Conservation (phyloP, 352 stramenopile genomes). For the Pythium utonaiense region DNA sequence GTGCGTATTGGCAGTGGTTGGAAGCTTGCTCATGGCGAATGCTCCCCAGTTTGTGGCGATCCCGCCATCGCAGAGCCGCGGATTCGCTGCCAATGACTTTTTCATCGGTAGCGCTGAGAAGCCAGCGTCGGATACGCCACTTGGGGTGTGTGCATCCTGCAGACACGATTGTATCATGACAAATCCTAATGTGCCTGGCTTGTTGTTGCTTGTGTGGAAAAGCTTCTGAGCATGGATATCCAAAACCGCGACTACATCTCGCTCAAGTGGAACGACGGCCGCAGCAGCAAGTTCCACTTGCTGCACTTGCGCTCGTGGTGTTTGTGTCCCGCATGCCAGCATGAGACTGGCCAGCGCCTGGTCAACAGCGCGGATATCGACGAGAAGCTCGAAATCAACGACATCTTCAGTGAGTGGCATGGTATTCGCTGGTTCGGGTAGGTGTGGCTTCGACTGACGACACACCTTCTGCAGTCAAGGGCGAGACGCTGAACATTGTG, state of each 20-base stretch:
- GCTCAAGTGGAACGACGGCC: conserved; percentile 75
- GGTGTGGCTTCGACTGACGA: background rate
- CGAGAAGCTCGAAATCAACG: conserved; percentile 55
- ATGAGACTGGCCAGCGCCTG: conserved; percentile 74
- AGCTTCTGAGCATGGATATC: conserved; percentile 71
- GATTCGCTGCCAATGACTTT: conserved; percentile 32
- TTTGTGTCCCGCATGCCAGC: conserved; percentile 59
- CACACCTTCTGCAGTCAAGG: conserved; percentile 43
- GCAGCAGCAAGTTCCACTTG: conserved; percentile 65
- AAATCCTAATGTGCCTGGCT: background rate
- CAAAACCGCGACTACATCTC: conserved; percentile 68
- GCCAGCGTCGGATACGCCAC: conserved; percentile 13
- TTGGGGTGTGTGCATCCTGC: conserved; percentile 6
- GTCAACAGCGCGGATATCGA: conserved; percentile 71
- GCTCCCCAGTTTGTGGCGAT: background rate
- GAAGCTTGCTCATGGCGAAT: background rate
- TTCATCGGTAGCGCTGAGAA: conserved; percentile 12
- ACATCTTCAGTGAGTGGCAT: conserved; percentile 55
- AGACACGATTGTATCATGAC: background rate
- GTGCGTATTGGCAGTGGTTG: background rate
- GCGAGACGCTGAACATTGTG: conserved; percentile 61
- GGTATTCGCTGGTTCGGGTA: background rate
- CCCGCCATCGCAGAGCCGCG: background rate
- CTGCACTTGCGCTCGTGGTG: conserved; percentile 80
- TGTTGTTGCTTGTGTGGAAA: too few species aligned